Evolutionary conservation across 148 eudicot species (phyloP), one percentile per base, ranked within the genome.

Genomic region (Chenopodium album): DNA sequence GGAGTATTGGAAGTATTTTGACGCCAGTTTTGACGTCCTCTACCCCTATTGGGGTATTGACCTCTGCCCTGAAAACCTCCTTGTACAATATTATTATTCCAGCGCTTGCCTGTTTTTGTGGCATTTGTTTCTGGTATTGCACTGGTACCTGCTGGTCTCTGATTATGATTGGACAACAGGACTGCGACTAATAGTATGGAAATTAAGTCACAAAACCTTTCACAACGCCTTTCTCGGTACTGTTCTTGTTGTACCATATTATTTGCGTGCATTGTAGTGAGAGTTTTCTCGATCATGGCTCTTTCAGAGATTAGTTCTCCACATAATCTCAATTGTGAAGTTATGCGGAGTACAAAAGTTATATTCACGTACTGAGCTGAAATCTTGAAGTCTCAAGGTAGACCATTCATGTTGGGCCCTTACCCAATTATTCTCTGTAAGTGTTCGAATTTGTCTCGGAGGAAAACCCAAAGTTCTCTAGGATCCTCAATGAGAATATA

Each of bases 261-360:
- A 32, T 32, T 32, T 32, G 34, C 34, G 34, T 32, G 34, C 34
- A 32, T 32, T 32, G 78, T 76, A 8, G 67, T 50, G 12, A 71
- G 46, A 8, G 41, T 78, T n/a, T 78, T 64, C 16, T 78, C 80
- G 29, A 78, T 19, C 72, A 44, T 78, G 20, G 23, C 31, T n/a
- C 22, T 16, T 2, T 65, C 71, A 78, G 19, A 32, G 47, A 46
- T 48, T 3, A 1, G n/a, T 64, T 77, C 31, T 22, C 79, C 71
- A 31, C 72, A 77, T 56, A 78, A 65, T 19, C 65, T 28, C 14
- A 78, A 46, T 26, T 64, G 41, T 19, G 72, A 65, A 4, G 69
- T 66, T 44, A 75, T 75, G 7, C 63, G 77, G 2, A 75, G 34
- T 3, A 75, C 23, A 8, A 11, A 34, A 75, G 26, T 75, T 54